These are phyloP conservation scores for Boletus subparvulus DNA, from an alignment of 768 basidiomycete genomes.

Conservation along the genomic window DNA sequence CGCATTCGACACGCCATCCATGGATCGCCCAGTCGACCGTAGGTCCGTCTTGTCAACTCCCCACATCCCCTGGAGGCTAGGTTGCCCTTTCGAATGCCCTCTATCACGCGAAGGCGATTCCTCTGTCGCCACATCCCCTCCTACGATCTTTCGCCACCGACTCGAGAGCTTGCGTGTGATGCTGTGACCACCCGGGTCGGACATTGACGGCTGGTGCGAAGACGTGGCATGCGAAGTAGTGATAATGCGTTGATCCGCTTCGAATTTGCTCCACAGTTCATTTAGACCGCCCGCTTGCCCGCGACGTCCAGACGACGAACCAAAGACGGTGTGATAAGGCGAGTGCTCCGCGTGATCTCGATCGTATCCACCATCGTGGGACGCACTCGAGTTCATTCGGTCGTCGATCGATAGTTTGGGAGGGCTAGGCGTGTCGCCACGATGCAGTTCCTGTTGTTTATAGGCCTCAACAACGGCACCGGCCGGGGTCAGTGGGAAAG, in stretches of 20 bases:
- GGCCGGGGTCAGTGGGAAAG: constrained; percentile 42
- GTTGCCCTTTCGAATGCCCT: constrained; percentile 22
- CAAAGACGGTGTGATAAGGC: constrained; percentile 59
- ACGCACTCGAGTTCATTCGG: constrained; percentile 12
- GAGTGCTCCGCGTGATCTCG: constrained; percentile 16
- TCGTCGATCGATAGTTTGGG: constrained; percentile 30
- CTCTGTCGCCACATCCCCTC: constrained; percentile 12
- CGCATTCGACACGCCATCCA: constrained; percentile 18
- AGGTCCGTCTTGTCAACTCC: constrained; percentile 3
- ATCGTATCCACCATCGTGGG: constrained; percentile 8
- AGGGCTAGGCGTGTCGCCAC: constrained; percentile 7
- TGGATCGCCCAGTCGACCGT: constrained; percentile 13
- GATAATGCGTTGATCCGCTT: constrained; percentile 1
- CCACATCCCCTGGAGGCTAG: constrained; percentile 37
- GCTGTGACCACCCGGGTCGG: constrained; percentile 19
- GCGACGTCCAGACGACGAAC: constrained; percentile 43
- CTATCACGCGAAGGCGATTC: constrained; percentile 24
- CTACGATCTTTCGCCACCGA: constrained; percentile 31
- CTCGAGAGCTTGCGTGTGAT: constrained; percentile 39
- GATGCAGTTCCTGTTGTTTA: constrained; percentile 41
- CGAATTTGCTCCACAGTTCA: constrained; percentile 28
- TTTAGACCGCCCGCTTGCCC: constrained; percentile 45
- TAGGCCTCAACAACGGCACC: constrained; percentile 48
- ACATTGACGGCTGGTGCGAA: constrained; percentile 5
- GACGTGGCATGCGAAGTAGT: background rate